A percentile compares a stretch with the other conserved stretches of the same genome.
Evolutionary conservation across 2,329 filamentous ascomycete species (phyloP).

Genomic region (Sordariomycetes sp.): DNA sequence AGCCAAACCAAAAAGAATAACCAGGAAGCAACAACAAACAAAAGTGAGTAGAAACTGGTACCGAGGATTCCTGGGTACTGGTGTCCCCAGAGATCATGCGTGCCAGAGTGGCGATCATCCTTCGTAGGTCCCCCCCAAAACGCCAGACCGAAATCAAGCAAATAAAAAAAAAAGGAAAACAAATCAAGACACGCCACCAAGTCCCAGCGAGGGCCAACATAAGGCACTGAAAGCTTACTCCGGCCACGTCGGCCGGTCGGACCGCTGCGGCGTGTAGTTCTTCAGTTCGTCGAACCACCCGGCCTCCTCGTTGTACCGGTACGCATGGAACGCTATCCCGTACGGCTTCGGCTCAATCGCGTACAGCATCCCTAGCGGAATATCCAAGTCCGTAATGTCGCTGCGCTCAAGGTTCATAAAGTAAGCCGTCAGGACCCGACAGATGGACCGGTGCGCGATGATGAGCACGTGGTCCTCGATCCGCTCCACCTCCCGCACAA

Average conservation of each 20-base stretch:
- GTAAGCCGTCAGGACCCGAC: conserved; percentile 85
- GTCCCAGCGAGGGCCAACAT: too few species aligned
- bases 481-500: conserved; percentile 93
- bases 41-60: background rate
- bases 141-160: too few species aligned
- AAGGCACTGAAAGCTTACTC: too few species aligned
- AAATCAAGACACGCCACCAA: background rate
- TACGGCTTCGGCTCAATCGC: conserved; percentile 96
- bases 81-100: too few species aligned
- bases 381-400: conserved; percentile 87
- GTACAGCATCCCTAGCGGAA: conserved; percentile 87
- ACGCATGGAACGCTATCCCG: conserved; percentile 92
- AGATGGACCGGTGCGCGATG: conserved; percentile 84
- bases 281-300: conserved; percentile 77
- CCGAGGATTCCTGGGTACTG: too few species aligned
- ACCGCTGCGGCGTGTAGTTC: conserved; percentile 64
- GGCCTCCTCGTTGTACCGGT: conserved; percentile 67
- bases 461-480: conserved; percentile 93
- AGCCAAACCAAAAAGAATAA: too few species aligned
- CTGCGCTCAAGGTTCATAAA: conserved; percentile 87
- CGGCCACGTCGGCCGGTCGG: conserved; percentile 11
- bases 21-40: background rate
- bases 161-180: background rate
- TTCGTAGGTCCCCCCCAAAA: background rate
- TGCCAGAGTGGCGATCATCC: background rate